These are phyloP conservation scores for Plasmopara halstedii DNA, from an alignment of 352 stramenopile species.

Conservation along the genomic window DNA sequence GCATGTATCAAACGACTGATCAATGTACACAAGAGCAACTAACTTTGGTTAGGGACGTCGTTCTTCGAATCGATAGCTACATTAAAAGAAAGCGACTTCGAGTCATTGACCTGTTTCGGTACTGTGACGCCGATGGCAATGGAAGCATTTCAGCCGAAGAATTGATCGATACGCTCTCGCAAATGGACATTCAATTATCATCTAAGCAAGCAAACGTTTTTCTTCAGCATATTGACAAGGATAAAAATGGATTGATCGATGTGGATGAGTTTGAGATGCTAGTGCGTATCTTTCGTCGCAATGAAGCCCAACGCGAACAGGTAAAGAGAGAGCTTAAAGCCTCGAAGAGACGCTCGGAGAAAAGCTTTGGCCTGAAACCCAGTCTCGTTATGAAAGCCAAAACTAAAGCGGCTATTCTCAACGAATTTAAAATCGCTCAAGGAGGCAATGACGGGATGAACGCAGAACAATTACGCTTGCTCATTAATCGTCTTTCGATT, in stretches of 20 bases:
- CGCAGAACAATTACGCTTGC: conserved; percentile 34
- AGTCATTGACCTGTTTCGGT: conserved; percentile 82
- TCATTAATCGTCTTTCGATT: conserved; percentile 39
- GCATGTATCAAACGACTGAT: conserved; percentile 56
- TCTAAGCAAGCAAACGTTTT: conserved; percentile 57
- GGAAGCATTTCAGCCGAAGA: conserved; percentile 70
- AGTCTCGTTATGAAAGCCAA: conserved; percentile 29
- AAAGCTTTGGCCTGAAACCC: conserved; percentile 33
- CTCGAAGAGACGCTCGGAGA: conserved; percentile 26
- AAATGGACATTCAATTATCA: conserved; percentile 79
- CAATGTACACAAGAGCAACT: conserved; percentile 61
- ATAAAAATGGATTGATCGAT: conserved; percentile 78
- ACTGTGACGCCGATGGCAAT: conserved; percentile 74
- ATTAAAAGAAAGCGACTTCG: conserved; percentile 80
- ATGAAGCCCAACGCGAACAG: conserved; percentile 66
- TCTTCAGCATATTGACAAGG: conserved; percentile 74
- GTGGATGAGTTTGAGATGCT: conserved; percentile 83
- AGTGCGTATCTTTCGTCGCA: conserved; percentile 58
- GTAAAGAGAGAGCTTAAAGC: conserved; percentile 55
- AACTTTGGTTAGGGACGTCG: conserved; percentile 63
- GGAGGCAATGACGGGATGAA: conserved; percentile 33
- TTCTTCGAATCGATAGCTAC: conserved; percentile 74
- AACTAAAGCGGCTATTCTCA: conserved; percentile 49
- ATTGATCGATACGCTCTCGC: conserved; percentile 76
- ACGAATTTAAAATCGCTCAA: conserved; percentile 46